Evolutionary conservation across 2,329 filamentous ascomycete species (phyloP), one percentile per base, ranked within the genome.

Genomic region (Camptophora hylomeconis): DNA sequence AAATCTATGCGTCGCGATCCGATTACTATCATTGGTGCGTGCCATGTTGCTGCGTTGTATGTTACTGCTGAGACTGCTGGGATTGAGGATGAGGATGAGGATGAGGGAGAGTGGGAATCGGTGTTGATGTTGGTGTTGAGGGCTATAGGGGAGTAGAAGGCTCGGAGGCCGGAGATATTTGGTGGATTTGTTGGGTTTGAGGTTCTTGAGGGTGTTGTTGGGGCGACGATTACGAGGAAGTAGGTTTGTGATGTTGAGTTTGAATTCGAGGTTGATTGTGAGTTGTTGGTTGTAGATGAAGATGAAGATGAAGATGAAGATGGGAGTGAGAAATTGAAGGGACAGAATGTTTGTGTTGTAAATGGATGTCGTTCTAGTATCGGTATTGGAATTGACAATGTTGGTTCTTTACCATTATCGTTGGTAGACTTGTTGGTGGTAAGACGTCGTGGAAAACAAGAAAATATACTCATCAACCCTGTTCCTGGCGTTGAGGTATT

Each of bases 11-110:
- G 65, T 30, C 61, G 57, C 24, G 57, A 52, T 1, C 86, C 86
- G 26, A 95, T 55, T 10, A 82, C 84, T 9, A 84, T 80, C 87
- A 98, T 95, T 1, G 89, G 89, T 37, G 87, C 84, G 61, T 98
- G 89, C 87, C 77, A 98, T 30, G 84, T 94, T 4, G 83, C 89
- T 2, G 80, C 75, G 1, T 71, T 83, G 52, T 95, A 98, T 3
- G 84, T 94, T 9, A 98, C 82, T 7, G 83, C 86, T 58, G 93
- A 83, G 14, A 68, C 65, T 3, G 73, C 75, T n/a, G n/a, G n/a
- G n/a, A n/a, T n/a, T n/a, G n/a, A n/a, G n/a, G n/a, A n/a, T n/a
- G n/a, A n/a, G n/a, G n/a, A n/a, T n/a, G n/a, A n/a, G n/a, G n/a
- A n/a, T 4, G 5, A 21, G 7, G 22, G 10, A n/a, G 9, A 5